Evolutionary conservation across 768 basidiomycete species (phyloP).

Genomic region (Russula vinacea): DNA sequence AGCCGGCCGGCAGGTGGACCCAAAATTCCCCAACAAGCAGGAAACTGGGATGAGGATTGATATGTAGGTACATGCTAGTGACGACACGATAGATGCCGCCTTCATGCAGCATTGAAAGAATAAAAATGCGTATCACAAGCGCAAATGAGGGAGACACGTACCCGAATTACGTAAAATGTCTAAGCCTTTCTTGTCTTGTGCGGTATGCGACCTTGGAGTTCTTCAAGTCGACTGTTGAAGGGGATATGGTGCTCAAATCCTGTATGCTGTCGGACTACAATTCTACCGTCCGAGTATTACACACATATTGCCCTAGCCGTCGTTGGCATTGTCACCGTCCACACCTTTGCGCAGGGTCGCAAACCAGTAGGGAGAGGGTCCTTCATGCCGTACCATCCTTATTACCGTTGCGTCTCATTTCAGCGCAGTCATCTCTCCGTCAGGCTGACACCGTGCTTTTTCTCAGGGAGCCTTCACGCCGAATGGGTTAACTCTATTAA

Average conservation of each 20-base stretch:
- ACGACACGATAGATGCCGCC: background rate
- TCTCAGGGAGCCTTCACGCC: constrained; percentile 72
- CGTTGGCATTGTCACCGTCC: constrained; percentile 46
- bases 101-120: background rate
- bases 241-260: constrained; percentile 54
- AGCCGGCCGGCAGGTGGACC: constrained; percentile 90
- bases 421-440: background rate
- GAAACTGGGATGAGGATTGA: constrained; percentile 81
- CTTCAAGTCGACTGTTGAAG: background rate
- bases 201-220: too few relatives aligned
- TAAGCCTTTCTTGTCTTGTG: too few relatives aligned
- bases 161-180: background rate
- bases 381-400: constrained; percentile 67
- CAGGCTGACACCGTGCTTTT: background rate
- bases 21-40: constrained; percentile 81
- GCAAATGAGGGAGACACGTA: too few relatives aligned
- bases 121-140: background rate
- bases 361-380: constrained; percentile 69
- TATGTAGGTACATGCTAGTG: background rate
- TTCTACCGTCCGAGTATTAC: constrained; percentile 58
- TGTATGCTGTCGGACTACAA: constrained; percentile 40
- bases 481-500: constrained; percentile 63
- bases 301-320: constrained; percentile 49
- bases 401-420: constrained; percentile 54
- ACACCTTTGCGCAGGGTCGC: constrained; percentile 64